Percentiles rank a stretch among this genome's conserved stretches.
Conservation (phyloP, 768 basidiomycete species). For the Asterophora lycoperdoides region DNA sequence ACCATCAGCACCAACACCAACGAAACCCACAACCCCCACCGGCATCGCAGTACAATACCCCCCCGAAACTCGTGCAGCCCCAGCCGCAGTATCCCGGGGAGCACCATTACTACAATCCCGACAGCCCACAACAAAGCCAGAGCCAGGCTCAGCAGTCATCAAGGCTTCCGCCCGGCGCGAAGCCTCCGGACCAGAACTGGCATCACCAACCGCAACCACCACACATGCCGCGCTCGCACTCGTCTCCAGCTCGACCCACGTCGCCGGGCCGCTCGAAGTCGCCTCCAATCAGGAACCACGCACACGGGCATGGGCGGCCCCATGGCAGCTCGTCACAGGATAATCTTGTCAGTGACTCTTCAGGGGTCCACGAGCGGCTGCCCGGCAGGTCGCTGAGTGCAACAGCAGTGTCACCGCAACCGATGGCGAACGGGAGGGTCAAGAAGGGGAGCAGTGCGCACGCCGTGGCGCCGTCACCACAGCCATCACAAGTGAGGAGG, state of each 20-base stretch:
- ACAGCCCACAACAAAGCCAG: constrained; percentile 13
- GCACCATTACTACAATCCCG: constrained; percentile 36
- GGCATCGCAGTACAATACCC: constrained; percentile 15
- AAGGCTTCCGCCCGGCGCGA: constrained; percentile 56
- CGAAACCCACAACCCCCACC: constrained; percentile 27
- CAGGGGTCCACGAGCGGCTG: constrained; percentile 26
- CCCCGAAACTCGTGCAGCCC: constrained; percentile 20
- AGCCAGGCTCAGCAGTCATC: constrained; percentile 30
- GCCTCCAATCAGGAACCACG: constrained; percentile 38
- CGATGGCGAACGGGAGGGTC: constrained; percentile 45
- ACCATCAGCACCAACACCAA: constrained; percentile 23
- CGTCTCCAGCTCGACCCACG: constrained; percentile 24
- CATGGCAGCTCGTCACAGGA: constrained; percentile 31
- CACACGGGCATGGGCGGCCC: constrained; percentile 18
- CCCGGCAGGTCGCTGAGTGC: constrained; percentile 72
- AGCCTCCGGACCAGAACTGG: constrained; percentile 45
- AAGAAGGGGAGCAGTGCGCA: constrained; percentile 68
- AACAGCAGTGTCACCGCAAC: constrained; percentile 42
- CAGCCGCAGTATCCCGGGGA: constrained; percentile 29
- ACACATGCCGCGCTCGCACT: constrained; percentile 24
- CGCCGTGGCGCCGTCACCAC: constrained; percentile 40
- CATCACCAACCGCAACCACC: constrained; percentile 20
- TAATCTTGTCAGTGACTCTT: constrained; percentile 15
- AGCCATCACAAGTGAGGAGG: constrained; percentile 32
- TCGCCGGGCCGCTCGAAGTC: constrained; percentile 45